Evolutionary conservation across 768 basidiomycete genomes (phyloP).

Genomic region (Tylopilus plumbeoviolaceoides): DNA sequence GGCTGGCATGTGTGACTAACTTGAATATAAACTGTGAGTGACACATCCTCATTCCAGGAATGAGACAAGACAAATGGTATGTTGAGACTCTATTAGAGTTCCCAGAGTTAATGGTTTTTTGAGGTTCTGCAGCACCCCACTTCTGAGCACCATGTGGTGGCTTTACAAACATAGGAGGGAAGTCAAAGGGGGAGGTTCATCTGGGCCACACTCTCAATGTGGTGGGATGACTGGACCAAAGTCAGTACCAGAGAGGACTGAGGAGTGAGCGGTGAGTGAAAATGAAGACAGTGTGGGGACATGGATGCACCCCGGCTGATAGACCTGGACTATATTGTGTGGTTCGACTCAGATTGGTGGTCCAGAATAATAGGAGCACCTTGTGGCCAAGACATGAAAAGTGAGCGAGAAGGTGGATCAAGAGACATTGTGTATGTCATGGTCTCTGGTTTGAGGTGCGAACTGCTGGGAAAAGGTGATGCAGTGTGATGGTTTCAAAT

Average conservation of each 20-base stretch:
- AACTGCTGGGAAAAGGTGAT: slow-evolving; percentile 37
- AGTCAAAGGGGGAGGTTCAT: slow-evolving; percentile 68
- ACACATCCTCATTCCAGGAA: neutral
- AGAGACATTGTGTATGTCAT: slow-evolving; percentile 66
- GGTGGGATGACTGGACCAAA: slow-evolving; percentile 41
- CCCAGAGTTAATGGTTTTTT: slow-evolving; percentile 49
- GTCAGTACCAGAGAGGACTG: slow-evolving; percentile 45
- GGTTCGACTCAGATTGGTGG: slow-evolving; percentile 20
- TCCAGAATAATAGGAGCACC: slow-evolving; percentile 35
- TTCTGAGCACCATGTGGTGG: slow-evolving; percentile 42
- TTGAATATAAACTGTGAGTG: slow-evolving; percentile 6
- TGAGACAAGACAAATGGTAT: slow-evolving; percentile 43
- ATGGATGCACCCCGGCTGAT: slow-evolving; percentile 41
- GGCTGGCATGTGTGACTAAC: slow-evolving; percentile 45
- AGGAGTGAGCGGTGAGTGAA: slow-evolving; percentile 70
- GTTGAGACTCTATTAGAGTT: slow-evolving; percentile 52
- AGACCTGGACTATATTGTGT: slow-evolving; percentile 15
- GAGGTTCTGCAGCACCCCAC: slow-evolving; percentile 17
- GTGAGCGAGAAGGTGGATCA: slow-evolving; percentile 48
- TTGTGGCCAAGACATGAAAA: slow-evolving; percentile 22
- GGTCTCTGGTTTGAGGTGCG: slow-evolving; percentile 32
- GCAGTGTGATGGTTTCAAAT: slow-evolving; percentile 39
- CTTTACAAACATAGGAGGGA: slow-evolving; percentile 62
- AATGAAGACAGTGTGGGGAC: slow-evolving; percentile 42
- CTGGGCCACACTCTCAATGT: slow-evolving; percentile 45